Evolutionary conservation across 1,284 basidiomycete species (phyloP), one percentile per base, ranked within the genome.

Genomic region (Fistulinella cinereoalba): DNA sequence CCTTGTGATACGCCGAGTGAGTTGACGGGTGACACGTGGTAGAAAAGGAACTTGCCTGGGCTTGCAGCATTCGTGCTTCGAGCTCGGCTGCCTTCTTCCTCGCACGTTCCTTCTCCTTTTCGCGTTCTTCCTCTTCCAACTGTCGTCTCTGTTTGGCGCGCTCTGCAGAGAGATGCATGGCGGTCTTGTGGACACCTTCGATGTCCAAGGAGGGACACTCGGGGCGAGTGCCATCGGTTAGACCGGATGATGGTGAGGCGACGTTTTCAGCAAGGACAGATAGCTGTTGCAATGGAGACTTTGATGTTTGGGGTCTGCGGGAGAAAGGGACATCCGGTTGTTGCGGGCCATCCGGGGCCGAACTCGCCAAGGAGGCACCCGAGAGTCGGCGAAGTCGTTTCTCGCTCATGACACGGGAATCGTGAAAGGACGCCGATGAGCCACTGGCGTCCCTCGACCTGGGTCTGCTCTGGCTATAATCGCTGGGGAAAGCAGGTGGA

Each of bases 131-230:
- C 63, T 97, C 94, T 58, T 96, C 94, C 39, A 88, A 81, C 60
- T 92, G 80, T 39, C 92, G 72, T 47, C 88, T 73, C 49, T 81
- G 72, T 58, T 83, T 85, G 1, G 94, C 94, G 42, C 92, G 80
- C 56, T 92, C 92, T 3, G 93, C 94, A 4, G 92, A 92, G 46
- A 72, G 80, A 53, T 93, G 91, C 93, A 97, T 96, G 40, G 91
- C 79, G 34, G 84, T 83, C 56, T 89, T 89, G 55, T 88, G 82
- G 9, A 77, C 74, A 52, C 84, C 84, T 44, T 92, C 85, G 34
- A 88, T 62, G 56, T 88, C 86, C n/a, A 76, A n/a, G n/a, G n/a
- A n/a, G n/a, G n/a, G 70, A 18, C 68, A 63, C 42, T 66, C 65
- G 19, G 65, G 51, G 9, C 62, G 52, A 18, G 62, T 52, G 18